These are phyloP conservation scores for Neoscytalidium dimidiatum DNA, from an alignment of 2,329 filamentous ascomycete species.

Conservation along the genomic window DNA sequence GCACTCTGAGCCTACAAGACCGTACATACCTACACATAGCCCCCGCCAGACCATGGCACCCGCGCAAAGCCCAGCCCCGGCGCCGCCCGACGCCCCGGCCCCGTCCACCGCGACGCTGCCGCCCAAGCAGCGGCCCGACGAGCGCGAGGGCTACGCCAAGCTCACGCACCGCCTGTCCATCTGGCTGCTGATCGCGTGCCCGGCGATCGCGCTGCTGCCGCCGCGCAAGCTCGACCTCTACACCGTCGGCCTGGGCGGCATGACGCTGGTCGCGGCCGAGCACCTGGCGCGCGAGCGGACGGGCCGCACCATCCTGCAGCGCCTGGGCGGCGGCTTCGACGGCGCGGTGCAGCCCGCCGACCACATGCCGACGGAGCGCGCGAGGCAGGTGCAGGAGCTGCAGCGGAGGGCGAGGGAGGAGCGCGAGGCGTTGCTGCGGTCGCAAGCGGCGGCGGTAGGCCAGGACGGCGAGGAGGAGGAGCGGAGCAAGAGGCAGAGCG, in stretches of 20 bases:
- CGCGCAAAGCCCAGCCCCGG: not conserved
- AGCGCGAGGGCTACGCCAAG: conserved; percentile 28
- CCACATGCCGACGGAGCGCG: conserved; percentile 40
- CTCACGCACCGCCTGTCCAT: conserved; percentile 50
- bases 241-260: conserved; percentile 55
- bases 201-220: conserved; percentile 57
- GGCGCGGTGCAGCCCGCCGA: conserved; percentile 21
- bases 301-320: conserved; percentile 38
- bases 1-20: not conserved
- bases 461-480: not conserved
- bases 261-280: conserved; percentile 53
- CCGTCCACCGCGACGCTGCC: not conserved
- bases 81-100: not conserved
- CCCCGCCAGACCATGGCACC: not conserved
- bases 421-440: conserved; percentile 32
- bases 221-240: conserved; percentile 65
- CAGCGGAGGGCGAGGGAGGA: conserved; percentile 39
- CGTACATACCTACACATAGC: not conserved
- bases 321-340: conserved; percentile 24
- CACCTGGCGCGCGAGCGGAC: conserved; percentile 48
- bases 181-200: conserved; percentile 53
- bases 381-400: conserved; percentile 34
- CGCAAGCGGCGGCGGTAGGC: conserved; percentile 23
- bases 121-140: not conserved
- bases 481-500: conserved; percentile 25